Evolutionary conservation across 495 filamentous ascomycete species (phyloP).

Genomic region (Neurospora sp.): DNA sequence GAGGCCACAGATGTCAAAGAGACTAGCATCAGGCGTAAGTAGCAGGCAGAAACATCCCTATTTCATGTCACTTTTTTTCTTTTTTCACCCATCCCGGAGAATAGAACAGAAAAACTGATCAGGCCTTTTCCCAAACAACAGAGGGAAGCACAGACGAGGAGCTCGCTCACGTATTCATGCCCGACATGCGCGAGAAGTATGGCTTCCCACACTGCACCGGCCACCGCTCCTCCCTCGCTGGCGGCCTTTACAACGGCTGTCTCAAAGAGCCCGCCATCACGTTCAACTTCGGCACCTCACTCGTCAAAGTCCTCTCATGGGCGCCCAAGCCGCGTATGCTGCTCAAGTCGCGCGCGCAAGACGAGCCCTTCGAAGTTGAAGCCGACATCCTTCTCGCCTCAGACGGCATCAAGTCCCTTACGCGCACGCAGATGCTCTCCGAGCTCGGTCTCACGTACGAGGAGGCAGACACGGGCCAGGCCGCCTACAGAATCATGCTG

Average conservation of each 20-base stretch:
- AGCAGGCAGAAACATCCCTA: neutral
- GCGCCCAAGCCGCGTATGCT: constrained; percentile 45
- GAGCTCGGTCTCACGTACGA: constrained; percentile 41
- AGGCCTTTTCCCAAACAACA: constrained; percentile 9
- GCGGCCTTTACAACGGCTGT: constrained; percentile 57
- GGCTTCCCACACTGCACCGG: constrained; percentile 69
- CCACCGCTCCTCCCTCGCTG: constrained; percentile 65
- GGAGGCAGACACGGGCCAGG: constrained; percentile 63
- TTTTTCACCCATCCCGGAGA: neutral
- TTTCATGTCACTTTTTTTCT: neutral
- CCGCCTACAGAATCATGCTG: constrained; percentile 81
- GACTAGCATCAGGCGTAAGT: constrained; percentile 32
- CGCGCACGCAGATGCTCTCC: constrained; percentile 52
- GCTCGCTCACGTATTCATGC: constrained; percentile 58
- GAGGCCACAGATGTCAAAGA: constrained; percentile 45
- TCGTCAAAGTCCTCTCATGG: constrained; percentile 45
- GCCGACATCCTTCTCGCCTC: constrained; percentile 62
- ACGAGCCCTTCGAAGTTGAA: constrained; percentile 40
- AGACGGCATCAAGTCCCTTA: constrained; percentile 63
- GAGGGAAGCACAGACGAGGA: constrained; percentile 58
- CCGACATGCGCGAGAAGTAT: constrained; percentile 56
- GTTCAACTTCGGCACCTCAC: constrained; percentile 55
- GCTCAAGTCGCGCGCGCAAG: constrained; percentile 44
- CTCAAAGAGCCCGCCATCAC: constrained; percentile 50
- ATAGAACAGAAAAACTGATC: neutral